Evolutionary conservation across 805 yeast genomes (phyloP), one percentile per base, ranked within the genome.

Genomic region (Myxozyma sirexii): DNA sequence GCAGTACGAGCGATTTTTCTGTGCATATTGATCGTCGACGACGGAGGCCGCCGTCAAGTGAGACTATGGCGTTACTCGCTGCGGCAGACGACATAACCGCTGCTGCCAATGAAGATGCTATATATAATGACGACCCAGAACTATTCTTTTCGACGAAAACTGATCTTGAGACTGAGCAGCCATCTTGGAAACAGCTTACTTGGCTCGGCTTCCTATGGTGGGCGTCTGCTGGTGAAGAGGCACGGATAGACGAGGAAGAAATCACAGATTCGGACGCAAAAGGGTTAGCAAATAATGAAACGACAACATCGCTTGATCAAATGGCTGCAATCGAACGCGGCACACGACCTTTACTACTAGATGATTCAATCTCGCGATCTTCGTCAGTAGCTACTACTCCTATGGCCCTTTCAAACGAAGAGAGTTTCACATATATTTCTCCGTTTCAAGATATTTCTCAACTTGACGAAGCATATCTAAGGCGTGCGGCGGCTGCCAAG

Each of bases 121-220:
- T 62, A 17, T 62, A 62, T 41, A 56, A 57, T 19, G 65, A 62
- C 46, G 65, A 62, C 43, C 65, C 65, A 1, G 65, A 62, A 23
- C 44, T 62, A 2, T 62, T 62, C 27, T 62, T 62, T 49, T 59
- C 65, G 12, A 62, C 65, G n/a, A 62, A 60, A 49, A 62, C 65
- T 6, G 64, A 62, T 38, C 44, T 62, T 5, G 51, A 41, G 39
- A 51, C 60, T 29, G 57, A 55, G 42, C 67, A 35, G 46, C 70
- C 78, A 23, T 78, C 87, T 1, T 79, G 88, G 81, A 76, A 77
- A 55, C 85, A 84, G 65, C 75, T 81, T 42, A 75, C 85, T 0
- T 85, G 88, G 88, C 77, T 81, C 55, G 91, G 91, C 0, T 80
- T 88, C 59, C 75, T 87, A 21, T 88, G 94, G 94, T 88, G 93